These are phyloP conservation scores for Rubus parviflorus DNA, from an alignment of 306 rosid species.

Conservation along the genomic window DNA sequence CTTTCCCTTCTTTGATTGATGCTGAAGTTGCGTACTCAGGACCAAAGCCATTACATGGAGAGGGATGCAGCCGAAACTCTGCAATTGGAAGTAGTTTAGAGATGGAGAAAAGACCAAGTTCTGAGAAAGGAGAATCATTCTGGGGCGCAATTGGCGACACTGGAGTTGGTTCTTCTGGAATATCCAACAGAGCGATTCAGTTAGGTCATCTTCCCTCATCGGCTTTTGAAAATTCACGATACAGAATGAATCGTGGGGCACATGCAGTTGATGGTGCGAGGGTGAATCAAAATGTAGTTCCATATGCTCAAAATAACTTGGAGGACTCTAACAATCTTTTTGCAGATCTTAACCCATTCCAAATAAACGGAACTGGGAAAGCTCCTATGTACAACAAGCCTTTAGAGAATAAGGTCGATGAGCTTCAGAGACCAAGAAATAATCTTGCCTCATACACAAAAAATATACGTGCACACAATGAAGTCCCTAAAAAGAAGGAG, in stretches of 20 bases:
- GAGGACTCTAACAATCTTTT: constrained; percentile 75
- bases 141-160: constrained; percentile 41
- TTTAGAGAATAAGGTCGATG: constrained; percentile 63
- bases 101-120: constrained; percentile 45
- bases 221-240: constrained; percentile 49
- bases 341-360: constrained; percentile 92
- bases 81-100: constrained; percentile 36
- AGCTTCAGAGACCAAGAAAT: constrained; percentile 47
- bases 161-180: constrained; percentile 51
- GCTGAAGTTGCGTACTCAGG: constrained; percentile 47
- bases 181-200: constrained; percentile 41
- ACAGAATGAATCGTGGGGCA: constrained; percentile 71
- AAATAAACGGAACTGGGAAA: constrained; percentile 83
- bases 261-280: constrained; percentile 70
- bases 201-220: constrained; percentile 47
- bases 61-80: constrained; percentile 71
- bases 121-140: constrained; percentile 56
- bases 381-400: constrained; percentile 56
- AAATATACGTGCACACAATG: constrained; percentile 69
- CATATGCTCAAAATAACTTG: constrained; percentile 60
- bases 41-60: constrained; percentile 58
- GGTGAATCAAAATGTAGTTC: constrained; percentile 78
- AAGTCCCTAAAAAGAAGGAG: constrained; percentile 64
- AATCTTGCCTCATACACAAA: constrained; percentile 47
- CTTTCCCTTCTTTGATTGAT: constrained; percentile 49